Base-by-base conservation (phyloP, 1,139 yeast genomes). In the Candida sp. region DNA sequence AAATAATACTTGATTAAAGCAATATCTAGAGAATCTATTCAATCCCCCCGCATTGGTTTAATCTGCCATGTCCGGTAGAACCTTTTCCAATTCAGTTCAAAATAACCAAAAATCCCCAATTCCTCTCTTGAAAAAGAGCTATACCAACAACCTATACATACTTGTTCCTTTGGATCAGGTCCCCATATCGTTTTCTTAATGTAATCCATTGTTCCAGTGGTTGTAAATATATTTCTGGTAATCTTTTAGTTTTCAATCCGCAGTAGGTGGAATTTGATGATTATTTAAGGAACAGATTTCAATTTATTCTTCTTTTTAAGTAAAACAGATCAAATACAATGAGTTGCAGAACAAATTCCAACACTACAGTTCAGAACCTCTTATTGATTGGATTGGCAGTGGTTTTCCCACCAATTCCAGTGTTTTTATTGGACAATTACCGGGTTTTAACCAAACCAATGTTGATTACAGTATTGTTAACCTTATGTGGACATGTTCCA, bases 81-180 rank as follows among this genome's bases (percentile, higher is more conserved):
- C 19, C 2, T 15, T 15, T 15, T 15, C 19, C 3, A 15, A 2
- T 15, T 15, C 3, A 15, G 3, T 15, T 15, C 19, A 15, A 15
- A 15, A 3, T 15, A 3, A 3, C 2, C 3, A 15, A 15, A 15
- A 15, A 15, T 15, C 19, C 3, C 19, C 19, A 2, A 3, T 15
- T 15, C 3, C 27, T 8, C 15, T 9, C 11, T 3, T n/a, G 7
- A 23, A 33, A 32, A 30, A 21, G 22, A 11, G 29, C 8, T 5
- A 21, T 12, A 5, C 2, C 3, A 35, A 40, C 38, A 40, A 30
- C 23, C 37, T n/a, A 5, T 22, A 66, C 80, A 42, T 66, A 75
- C 81, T 56, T 89, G 97, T 58, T 93, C 98, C 57, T 84, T 84
- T 38, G 97, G 96, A 61, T 90, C 97, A 0, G 97, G 97, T 1